phyloP scores from a whole-genome alignment of 352 stramenopile species.

The Phytophthora boehmeriae region DNA sequence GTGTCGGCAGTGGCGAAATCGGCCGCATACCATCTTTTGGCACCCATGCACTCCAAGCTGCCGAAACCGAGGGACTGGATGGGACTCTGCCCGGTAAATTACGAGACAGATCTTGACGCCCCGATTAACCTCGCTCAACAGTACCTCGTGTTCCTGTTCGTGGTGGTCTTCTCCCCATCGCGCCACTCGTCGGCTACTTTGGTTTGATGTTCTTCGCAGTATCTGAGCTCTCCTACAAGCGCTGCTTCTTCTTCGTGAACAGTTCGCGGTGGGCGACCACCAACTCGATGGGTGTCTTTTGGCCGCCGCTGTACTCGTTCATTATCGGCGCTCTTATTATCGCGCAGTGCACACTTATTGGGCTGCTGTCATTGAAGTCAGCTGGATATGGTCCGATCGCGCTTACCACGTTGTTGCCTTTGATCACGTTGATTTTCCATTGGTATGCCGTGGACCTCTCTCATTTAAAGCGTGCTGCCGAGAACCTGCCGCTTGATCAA shows the following conservation, averaged over 20 bases:
- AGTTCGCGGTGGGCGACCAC: slow-evolving; percentile 57
- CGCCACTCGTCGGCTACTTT: slow-evolving; percentile 71
- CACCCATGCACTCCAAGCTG: slow-evolving; percentile 58
- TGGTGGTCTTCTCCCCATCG: slow-evolving; percentile 78
- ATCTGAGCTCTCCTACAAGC: slow-evolving; percentile 72
- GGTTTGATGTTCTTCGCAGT: slow-evolving; percentile 69
- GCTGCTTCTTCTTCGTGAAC: slow-evolving; percentile 75
- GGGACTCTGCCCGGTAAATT: slow-evolving; percentile 59
- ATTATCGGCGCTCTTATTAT: slow-evolving; percentile 67
- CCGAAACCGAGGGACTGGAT: slow-evolving; percentile 57
- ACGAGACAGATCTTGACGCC: slow-evolving; percentile 56
- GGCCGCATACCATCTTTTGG: slow-evolving; percentile 47
- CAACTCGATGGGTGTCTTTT: slow-evolving; percentile 70
- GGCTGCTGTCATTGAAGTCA: slow-evolving; percentile 69
- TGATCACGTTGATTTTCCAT: slow-evolving; percentile 66
- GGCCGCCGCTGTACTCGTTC: slow-evolving; percentile 72
- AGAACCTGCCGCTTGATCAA: slow-evolving; percentile 65
- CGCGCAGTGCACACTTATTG: slow-evolving; percentile 66
- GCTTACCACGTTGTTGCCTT: slow-evolving; percentile 47
- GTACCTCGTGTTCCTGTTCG: slow-evolving; percentile 76
- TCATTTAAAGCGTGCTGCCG: slow-evolving; percentile 47
- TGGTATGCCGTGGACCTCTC: slow-evolving; percentile 66
- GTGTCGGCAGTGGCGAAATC: slow-evolving; percentile 54
- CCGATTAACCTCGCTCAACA: slow-evolving; percentile 66
- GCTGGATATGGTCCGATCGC: slow-evolving; percentile 51